Evolutionary conservation across 352 stramenopile genomes (phyloP).

Genomic region (Globisporangium perplexum): DNA sequence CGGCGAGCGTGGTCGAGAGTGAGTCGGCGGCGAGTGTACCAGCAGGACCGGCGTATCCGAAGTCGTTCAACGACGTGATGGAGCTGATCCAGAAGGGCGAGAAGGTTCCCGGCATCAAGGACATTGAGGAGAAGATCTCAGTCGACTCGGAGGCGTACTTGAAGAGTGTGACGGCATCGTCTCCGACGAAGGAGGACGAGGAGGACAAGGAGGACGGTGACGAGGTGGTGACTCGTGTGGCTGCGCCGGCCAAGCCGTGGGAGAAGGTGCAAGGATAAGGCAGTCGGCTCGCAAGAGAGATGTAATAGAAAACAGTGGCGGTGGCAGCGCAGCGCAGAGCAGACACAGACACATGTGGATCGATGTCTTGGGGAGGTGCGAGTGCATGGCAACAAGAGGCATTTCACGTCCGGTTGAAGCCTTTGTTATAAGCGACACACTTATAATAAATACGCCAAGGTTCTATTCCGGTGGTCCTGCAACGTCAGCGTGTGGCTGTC

Average conservation of each 20-base stretch:
- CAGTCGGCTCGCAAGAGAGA: too few relatives aligned
- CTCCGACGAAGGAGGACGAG: background rate
- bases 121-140: slow-evolving; percentile 71
- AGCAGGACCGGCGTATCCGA: slow-evolving; percentile 44
- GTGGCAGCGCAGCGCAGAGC: too few relatives aligned
- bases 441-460: background rate
- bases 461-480: slow-evolving; percentile 1
- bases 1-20: background rate
- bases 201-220: background rate
- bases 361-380: too few relatives aligned
- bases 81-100: slow-evolving; percentile 70
- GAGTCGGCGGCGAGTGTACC: background rate
- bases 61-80: slow-evolving; percentile 74
- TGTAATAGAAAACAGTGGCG: too few relatives aligned
- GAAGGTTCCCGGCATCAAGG: slow-evolving; percentile 59
- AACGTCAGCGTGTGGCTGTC: background rate
- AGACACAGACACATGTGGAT: too few relatives aligned
- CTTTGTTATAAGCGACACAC: background rate
- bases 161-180: background rate
- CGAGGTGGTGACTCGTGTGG: slow-evolving; percentile 6
- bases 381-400: too few relatives aligned
- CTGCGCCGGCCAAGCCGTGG: slow-evolving; percentile 31
- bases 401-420: too few relatives aligned
- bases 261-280: slow-evolving; percentile 29
- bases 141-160: slow-evolving; percentile 31